These are phyloP conservation scores for Eustoma russellianum DNA, from an alignment of 257 asterid genomes.

Conservation along the genomic window DNA sequence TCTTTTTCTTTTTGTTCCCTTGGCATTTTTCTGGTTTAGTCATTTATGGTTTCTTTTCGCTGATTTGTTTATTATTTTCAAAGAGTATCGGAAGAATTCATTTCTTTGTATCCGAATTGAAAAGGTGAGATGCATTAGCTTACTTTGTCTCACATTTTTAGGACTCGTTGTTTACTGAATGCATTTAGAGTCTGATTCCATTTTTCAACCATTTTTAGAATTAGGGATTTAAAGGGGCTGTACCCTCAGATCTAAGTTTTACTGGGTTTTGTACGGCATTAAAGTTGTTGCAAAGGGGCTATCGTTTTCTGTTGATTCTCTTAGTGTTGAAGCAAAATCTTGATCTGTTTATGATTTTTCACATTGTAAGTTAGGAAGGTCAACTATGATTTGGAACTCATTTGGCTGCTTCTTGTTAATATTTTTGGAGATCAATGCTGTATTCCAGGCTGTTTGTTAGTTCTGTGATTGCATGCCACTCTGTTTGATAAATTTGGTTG, in stretches of 20 bases:
- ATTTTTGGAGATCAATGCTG: too few species aligned
- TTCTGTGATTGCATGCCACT: too few species aligned
- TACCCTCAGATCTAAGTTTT: background rate
- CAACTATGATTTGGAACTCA: too few species aligned
- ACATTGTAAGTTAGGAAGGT: too few species aligned
- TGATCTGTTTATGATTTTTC: background rate
- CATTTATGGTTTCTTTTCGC: slow-evolving; percentile 2
- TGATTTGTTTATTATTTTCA: background rate
- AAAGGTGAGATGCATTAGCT: slow-evolving; percentile 7
- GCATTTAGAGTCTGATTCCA: background rate
- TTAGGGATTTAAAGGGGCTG: background rate
- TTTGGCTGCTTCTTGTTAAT: too few species aligned
- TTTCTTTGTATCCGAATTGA: slow-evolving; percentile 1
- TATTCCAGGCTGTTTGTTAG: too few species aligned
- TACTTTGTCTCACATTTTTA: background rate
- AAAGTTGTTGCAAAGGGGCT: background rate
- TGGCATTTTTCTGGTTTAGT: background rate
- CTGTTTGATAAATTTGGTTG: background rate
- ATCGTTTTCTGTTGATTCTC: background rate
- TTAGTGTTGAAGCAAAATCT: slow-evolving; percentile 3
- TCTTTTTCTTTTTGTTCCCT: slow-evolving; percentile 3
- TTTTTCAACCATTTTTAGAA: background rate
- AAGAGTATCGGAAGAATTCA: background rate
- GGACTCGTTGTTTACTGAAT: background rate
- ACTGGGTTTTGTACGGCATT: too few species aligned